These are phyloP conservation scores for Diplodia mutila DNA, from an alignment of 2,329 filamentous ascomycete genomes.

Conservation along the genomic window DNA sequence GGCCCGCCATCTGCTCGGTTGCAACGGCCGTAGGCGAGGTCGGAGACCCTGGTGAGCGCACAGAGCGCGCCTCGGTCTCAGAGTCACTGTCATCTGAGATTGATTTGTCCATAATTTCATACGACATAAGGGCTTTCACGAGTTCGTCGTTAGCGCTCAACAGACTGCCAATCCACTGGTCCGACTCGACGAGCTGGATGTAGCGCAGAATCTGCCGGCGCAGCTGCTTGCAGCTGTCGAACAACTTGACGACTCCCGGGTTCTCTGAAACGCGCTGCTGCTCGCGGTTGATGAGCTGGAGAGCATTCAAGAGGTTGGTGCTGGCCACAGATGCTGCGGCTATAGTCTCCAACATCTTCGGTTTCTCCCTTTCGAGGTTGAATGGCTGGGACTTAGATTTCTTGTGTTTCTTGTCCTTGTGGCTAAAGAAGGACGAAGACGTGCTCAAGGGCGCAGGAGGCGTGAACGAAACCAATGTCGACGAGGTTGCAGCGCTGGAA, in stretches of 20 bases:
- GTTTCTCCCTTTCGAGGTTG: constrained; percentile 84
- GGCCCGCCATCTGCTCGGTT: constrained; percentile 49
- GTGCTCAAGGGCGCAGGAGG: constrained; percentile 19
- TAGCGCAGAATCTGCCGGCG: constrained; percentile 85
- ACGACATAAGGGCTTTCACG: constrained; percentile 90
- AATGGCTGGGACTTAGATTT: constrained; percentile 67
- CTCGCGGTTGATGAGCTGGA: constrained; percentile 91
- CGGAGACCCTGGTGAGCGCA: constrained; percentile 22
- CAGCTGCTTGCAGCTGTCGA: constrained; percentile 84
- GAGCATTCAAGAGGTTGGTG: constrained; percentile 84
- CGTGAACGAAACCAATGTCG: constrained; percentile 15
- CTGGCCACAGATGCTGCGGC: constrained; percentile 86
- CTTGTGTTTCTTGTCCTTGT: constrained; percentile 59
- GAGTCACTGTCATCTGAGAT: constrained; percentile 74
- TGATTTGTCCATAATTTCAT: constrained; percentile 87
- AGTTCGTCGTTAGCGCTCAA: constrained; percentile 95
- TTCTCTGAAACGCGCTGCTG: constrained; percentile 87
- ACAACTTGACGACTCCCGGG: constrained; percentile 70
- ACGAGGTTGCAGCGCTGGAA: constrained; percentile 17
- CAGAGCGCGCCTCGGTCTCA: constrained; percentile 53
- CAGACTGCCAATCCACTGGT: constrained; percentile 88
- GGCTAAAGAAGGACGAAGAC: constrained; percentile 35
- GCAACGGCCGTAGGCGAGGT: constrained; percentile 29
- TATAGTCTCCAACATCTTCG: constrained; percentile 83
- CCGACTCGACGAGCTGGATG: constrained; percentile 85